Conservation (phyloP, 2,329 filamentous ascomycete genomes). For the Geosmithia morbida region DNA sequence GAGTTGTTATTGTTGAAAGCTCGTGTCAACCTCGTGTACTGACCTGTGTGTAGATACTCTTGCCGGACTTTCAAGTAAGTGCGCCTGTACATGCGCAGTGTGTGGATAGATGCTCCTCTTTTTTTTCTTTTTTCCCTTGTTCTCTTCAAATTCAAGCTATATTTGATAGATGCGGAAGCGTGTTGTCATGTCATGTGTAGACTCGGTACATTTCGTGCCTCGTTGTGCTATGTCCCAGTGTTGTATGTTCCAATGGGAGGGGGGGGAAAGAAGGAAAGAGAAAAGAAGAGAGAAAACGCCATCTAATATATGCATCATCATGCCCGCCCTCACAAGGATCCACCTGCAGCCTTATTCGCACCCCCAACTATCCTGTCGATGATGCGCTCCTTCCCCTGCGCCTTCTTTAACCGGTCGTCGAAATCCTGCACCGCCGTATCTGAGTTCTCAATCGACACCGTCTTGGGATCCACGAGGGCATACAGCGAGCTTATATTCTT, state of each 20-base stretch:
- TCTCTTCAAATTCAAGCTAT: no score
- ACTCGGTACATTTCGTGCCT: no score
- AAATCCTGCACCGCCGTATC: slow-evolving; percentile 86
- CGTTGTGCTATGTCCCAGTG: no score
- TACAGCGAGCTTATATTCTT: slow-evolving; percentile 68
- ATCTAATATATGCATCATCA: background rate
- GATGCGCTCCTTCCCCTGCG: slow-evolving; percentile 70
- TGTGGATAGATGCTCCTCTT: background rate
- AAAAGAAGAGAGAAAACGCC: no score
- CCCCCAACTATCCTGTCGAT: slow-evolving; percentile 53
- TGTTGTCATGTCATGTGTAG: no score
- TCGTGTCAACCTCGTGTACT: no score
- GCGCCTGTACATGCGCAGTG: slow-evolving; percentile 1
- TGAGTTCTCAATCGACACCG: slow-evolving; percentile 64
- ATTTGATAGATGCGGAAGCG: no score
- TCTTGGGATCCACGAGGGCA: slow-evolving; percentile 64
- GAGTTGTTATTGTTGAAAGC: background rate
- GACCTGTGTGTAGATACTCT: slow-evolving; percentile 36
- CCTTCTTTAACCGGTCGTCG: slow-evolving; percentile 75
- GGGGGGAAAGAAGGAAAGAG: no score
- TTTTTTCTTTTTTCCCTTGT: no score
- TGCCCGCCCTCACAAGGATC: background rate
- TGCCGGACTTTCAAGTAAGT: slow-evolving; percentile 45
- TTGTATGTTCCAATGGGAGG: no score
- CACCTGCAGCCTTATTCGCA: background rate